phyloP scores from a whole-genome alignment of 2,329 filamentous ascomycete genomes.

The Fusarium sp. region DNA sequence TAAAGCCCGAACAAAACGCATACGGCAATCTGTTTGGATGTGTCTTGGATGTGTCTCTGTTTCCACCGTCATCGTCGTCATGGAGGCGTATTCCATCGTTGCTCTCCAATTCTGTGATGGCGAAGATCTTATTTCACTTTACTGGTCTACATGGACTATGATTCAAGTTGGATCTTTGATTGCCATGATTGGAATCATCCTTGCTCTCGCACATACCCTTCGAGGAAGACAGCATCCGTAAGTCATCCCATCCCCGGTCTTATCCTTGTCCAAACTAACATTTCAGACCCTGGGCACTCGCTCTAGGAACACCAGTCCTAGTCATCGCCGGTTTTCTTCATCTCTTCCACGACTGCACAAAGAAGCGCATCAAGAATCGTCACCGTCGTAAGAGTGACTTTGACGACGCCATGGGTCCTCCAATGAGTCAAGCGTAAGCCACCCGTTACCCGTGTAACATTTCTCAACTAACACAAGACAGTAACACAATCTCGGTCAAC shows the following conservation, averaged over 20 bases:
- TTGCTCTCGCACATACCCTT: conserved; percentile 63
- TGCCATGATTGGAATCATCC: conserved; percentile 67
- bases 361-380: conserved; percentile 50
- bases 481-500: conserved; percentile 53
- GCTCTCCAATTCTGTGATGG: conserved; percentile 69
- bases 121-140: conserved; percentile 68
- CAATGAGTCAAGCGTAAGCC: conserved; percentile 59
- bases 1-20: conserved; percentile 50
- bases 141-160: conserved; percentile 72
- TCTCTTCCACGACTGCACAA: conserved; percentile 57
- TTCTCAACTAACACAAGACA: conserved; percentile 33
- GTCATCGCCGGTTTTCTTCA: conserved; percentile 67
- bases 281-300: conserved; percentile 65
- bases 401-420: conserved; percentile 47
- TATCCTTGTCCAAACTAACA: background rate
- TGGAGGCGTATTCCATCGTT: conserved; percentile 66
- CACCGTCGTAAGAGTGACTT: conserved; percentile 38
- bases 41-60: conserved; percentile 58
- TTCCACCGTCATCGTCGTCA: conserved; percentile 59
- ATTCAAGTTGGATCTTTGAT: conserved; percentile 68
- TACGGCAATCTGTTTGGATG: conserved; percentile 57
- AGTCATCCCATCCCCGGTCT: conserved; percentile 40
- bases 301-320: conserved; percentile 68
- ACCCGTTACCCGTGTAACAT: background rate
- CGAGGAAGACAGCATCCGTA: conserved; percentile 63